Percentiles rank a stretch among this genome's conserved stretches.
These are phyloP conservation scores for Gossypium turneri DNA, from an alignment of 345 rosid species.

Conservation along the genomic window DNA sequence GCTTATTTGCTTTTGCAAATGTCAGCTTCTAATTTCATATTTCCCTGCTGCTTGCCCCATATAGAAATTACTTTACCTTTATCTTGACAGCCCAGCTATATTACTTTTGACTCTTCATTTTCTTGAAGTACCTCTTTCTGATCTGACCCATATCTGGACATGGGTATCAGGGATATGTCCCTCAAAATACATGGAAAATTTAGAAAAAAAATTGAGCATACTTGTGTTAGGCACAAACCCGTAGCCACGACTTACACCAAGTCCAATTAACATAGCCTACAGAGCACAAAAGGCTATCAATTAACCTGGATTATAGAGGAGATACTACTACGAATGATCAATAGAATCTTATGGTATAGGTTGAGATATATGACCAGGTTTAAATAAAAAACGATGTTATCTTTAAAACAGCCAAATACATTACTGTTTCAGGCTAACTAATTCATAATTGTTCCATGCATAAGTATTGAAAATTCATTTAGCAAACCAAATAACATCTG, in stretches of 20 bases:
- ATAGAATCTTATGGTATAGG: not conserved
- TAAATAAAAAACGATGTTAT: not conserved
- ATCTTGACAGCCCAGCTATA: too few relatives aligned
- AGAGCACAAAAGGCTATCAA: not conserved
- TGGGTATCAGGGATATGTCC: too few relatives aligned
- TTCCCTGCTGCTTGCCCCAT: not conserved
- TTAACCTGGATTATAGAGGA: not conserved
- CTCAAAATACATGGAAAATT: too few relatives aligned
- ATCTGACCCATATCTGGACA: too few relatives aligned
- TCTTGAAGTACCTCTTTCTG: too few relatives aligned
- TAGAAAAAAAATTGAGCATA: too few relatives aligned
- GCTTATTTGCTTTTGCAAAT: not conserved
- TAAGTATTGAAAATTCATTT: not conserved
- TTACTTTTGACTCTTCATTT: too few relatives aligned
- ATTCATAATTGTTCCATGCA: not conserved
- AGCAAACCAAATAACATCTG: not conserved
- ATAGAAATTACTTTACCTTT: not conserved
- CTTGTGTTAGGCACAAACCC: too few relatives aligned
- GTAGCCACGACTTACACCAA: not conserved
- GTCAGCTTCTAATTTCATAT: not conserved
- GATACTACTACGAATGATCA: not conserved
- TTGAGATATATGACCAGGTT: not conserved
- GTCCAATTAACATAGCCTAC: not conserved
- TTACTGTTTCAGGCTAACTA: not conserved
- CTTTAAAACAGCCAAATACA: not conserved